A percentile compares a stretch with the other conserved stretches of the same genome.
These are phyloP conservation scores for Ascodesmis nigricans DNA, from an alignment of 495 filamentous ascomycete species.

Conservation along the genomic window DNA sequence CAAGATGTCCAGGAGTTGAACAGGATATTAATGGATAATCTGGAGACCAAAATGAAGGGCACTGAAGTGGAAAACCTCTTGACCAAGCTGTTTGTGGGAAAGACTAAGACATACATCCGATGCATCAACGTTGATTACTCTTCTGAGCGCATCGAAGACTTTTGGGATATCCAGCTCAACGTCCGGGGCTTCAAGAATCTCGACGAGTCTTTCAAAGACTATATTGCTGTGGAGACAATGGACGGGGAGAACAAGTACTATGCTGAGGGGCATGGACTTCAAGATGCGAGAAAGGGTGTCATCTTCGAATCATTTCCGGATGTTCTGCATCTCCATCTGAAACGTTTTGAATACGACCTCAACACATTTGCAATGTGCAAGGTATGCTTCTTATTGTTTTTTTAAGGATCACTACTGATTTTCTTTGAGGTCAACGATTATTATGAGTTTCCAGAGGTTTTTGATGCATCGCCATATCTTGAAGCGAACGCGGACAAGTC, in stretches of 20 bases:
- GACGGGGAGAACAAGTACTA: conserved; percentile 98
- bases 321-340: conserved; percentile 85
- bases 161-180: conserved; percentile 97
- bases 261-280: conserved; percentile 70
- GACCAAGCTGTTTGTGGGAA: conserved; percentile 76
- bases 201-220: conserved; percentile 87
- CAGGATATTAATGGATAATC: conserved; percentile 82
- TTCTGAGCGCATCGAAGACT: conserved; percentile 83
- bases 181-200: conserved; percentile 82
- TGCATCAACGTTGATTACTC: conserved; percentile 97
- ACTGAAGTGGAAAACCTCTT: conserved; percentile 85
- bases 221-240: conserved; percentile 85
- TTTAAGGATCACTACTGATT: background rate
- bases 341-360: conserved; percentile 95
- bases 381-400: conserved; percentile 8
- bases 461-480: conserved; percentile 75
- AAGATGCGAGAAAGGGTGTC: conserved; percentile 93
- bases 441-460: conserved; percentile 87
- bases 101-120: conserved; percentile 93
- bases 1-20: conserved; percentile 97
- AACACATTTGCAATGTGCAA: conserved; percentile 96
- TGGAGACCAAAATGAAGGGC: conserved; percentile 95
- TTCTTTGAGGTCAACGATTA: conserved; percentile 59
- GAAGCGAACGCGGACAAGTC: conserved; percentile 65
- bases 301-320: conserved; percentile 93